Conservation (phyloP, 768 basidiomycete genomes). For the Lactarius psammicola region DNA sequence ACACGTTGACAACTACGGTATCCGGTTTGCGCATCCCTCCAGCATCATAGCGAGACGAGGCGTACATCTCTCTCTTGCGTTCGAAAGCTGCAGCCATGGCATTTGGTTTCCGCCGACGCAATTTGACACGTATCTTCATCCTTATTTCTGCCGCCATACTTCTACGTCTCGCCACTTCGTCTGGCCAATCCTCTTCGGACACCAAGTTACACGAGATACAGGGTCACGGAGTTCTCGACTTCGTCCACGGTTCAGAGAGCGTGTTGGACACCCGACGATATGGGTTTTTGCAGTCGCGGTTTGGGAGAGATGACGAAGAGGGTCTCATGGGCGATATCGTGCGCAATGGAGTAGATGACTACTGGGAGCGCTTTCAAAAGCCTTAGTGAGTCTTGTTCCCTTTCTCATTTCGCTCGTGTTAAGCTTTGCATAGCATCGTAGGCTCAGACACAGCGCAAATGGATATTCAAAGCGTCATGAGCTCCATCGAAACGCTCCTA, state of each 20-base stretch:
- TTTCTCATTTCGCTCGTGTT: not conserved
- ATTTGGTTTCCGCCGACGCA: slow-evolving; percentile 46
- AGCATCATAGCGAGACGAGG: not conserved
- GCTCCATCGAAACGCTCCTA: slow-evolving; percentile 90
- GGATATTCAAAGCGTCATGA: slow-evolving; percentile 87
- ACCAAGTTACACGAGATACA: slow-evolving; percentile 44
- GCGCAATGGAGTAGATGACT: slow-evolving; percentile 75
- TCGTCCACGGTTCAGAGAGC: slow-evolving; percentile 66
- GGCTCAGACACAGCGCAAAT: slow-evolving; percentile 81
- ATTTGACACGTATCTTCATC: slow-evolving; percentile 45
- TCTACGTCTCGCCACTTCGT: slow-evolving; percentile 41
- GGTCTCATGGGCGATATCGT: slow-evolving; percentile 80
- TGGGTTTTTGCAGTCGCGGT: slow-evolving; percentile 81
- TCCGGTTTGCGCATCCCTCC: not conserved
- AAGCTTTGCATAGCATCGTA: slow-evolving; percentile 53
- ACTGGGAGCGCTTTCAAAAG: slow-evolving; percentile 89
- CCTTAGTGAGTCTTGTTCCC: slow-evolving; percentile 66
- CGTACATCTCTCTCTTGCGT: not conserved
- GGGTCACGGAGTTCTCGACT: slow-evolving; percentile 61
- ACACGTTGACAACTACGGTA: not conserved
- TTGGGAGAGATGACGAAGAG: slow-evolving; percentile 80
- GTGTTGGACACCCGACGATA: slow-evolving; percentile 86
- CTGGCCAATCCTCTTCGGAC: slow-evolving; percentile 31
- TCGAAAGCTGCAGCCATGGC: slow-evolving; percentile 10
- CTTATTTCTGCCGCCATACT: slow-evolving; percentile 38